phyloP scores from a whole-genome alignment of 1,284 basidiomycete genomes.

The Marasmius oreades region DNA sequence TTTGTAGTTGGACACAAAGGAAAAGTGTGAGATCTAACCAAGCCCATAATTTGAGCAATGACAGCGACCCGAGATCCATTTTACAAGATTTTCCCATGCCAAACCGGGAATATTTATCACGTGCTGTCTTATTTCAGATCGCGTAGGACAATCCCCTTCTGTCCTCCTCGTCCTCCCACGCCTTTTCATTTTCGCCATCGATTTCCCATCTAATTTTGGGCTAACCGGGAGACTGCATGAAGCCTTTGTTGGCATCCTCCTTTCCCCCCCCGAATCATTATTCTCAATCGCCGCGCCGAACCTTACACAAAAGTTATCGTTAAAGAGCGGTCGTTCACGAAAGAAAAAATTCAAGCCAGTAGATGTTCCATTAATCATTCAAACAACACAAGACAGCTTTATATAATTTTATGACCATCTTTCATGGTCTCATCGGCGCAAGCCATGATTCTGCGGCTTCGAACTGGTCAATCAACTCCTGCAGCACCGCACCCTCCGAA shows the following conservation, averaged over 20 bases:
- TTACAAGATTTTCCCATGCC: constrained; percentile 29
- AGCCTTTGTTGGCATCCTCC: constrained; percentile 12
- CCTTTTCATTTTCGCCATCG: constrained; percentile 12
- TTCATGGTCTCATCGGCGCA: constrained; percentile 82
- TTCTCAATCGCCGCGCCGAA: constrained; percentile 4
- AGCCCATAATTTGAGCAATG: constrained; percentile 10
- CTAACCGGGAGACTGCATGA: constrained; percentile 6
- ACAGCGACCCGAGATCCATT: constrained; percentile 19
- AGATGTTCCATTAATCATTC: too few species aligned
- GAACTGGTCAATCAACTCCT: constrained; percentile 89
- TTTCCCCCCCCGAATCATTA: neutral
- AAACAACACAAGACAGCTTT: neutral
- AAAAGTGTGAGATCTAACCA: constrained; percentile 17
- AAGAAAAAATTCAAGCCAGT: neutral
- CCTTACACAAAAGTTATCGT: too few species aligned
- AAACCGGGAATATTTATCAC: constrained; percentile 13
- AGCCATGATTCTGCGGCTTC: constrained; percentile 94
- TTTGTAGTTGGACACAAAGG: constrained; percentile 20
- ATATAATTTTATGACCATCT: neutral
- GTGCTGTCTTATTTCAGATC: constrained; percentile 3
- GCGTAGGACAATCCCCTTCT: constrained; percentile 1
- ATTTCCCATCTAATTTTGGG: constrained; percentile 18
- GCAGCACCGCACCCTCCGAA: constrained; percentile 75
- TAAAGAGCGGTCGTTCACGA: neutral
- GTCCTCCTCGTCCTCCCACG: constrained; percentile 4